Evolutionary conservation across 345 rosid species (phyloP), one percentile per base, ranked within the genome.

Genomic region (Corchorus capsularis): DNA sequence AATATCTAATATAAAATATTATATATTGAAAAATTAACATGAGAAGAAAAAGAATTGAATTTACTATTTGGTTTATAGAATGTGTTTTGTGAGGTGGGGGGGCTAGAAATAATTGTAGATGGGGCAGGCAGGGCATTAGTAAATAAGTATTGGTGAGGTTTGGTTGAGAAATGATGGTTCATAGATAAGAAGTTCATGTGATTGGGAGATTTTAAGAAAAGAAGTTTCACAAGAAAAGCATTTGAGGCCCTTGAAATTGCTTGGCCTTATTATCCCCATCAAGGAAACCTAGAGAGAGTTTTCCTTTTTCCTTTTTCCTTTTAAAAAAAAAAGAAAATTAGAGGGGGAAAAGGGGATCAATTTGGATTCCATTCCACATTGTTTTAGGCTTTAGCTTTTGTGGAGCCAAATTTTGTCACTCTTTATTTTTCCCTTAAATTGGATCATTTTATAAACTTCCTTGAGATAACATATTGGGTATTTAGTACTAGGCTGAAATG

Each of bases 121-220:
- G 69, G 69, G 77, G 60, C 47, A 70, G 43, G 63, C 46, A 20
- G 50, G 62, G 11, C 54, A 54, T 27, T 52, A 4, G 39, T 53
- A 79, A 74, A 65, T 71, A 54, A 71, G 53, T 49, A 71, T 60
- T 32, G 73, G 62, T 69, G 67, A 80, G 45, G 53, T 62, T 56
- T 57, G 79, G 81, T 46, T 50, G 79, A 67, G 82, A 83, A 73
- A 54, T 45, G 86, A 78, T 75, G 77, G 81, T 83, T 83, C 83
- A 73, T 63, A 55, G 37, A 45, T 54, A 56, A 71, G 64, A 65
- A 22, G 1, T 60, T 77, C 65, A 39, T 59, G 53, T 72, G 80
- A 73, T 43, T 63, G 64, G 43, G 43, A 6, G 43, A 6, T 3
- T 4, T 3, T 11, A 50, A 10, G 47, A 45, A 63, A 39, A 20